A percentile compares a stretch with the other conserved stretches of the same genome.
These are phyloP conservation scores for Trichoderma arundinaceum DNA, from an alignment of 2,329 filamentous ascomycete genomes.

Conservation along the genomic window DNA sequence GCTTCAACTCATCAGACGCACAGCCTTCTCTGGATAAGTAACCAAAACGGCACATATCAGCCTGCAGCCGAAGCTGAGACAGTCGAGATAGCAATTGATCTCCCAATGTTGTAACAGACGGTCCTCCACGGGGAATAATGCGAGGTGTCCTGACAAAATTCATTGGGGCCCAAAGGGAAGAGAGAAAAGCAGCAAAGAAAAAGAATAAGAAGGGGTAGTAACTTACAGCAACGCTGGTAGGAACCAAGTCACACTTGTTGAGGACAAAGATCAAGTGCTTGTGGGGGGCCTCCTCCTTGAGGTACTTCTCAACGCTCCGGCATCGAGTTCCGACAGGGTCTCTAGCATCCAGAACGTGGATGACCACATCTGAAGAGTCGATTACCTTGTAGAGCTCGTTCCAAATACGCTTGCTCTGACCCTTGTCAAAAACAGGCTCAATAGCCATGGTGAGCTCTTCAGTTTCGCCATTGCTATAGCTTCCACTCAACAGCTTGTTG, in stretches of 20 bases:
- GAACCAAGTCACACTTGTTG: slow-evolving; percentile 75
- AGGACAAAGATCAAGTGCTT: slow-evolving; percentile 74
- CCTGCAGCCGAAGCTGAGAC: slow-evolving; percentile 50
- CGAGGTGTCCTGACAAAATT: slow-evolving; percentile 83
- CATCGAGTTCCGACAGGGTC: slow-evolving; percentile 91
- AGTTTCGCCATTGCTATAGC: slow-evolving; percentile 60
- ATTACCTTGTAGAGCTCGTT: slow-evolving; percentile 96
- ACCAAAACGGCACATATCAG: slow-evolving; percentile 90
- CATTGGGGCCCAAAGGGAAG: slow-evolving; percentile 58
- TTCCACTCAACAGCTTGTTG: slow-evolving; percentile 75
- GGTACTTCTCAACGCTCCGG: slow-evolving; percentile 79
- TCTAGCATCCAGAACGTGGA: slow-evolving; percentile 91
- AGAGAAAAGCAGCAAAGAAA: slow-evolving; percentile 34
- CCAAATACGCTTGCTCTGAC: slow-evolving; percentile 94
- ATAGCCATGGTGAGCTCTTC: slow-evolving; percentile 63
- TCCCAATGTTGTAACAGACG: slow-evolving; percentile 99
- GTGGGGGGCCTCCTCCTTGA: slow-evolving; percentile 89
- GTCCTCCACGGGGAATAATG: slow-evolving; percentile 73
- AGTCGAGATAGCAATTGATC: slow-evolving; percentile 66
- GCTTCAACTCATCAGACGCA: slow-evolving; percentile 97
- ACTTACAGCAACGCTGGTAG: slow-evolving; percentile 94
- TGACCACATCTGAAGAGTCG: slow-evolving; percentile 91
- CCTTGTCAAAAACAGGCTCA: slow-evolving; percentile 91
- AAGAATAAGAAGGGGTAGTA: slow-evolving; percentile 29
- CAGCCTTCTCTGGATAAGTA: slow-evolving; percentile 72